Evolutionary conservation across 2,329 filamentous ascomycete genomes (phyloP).

Genomic region (Sphaerulina populicola): DNA sequence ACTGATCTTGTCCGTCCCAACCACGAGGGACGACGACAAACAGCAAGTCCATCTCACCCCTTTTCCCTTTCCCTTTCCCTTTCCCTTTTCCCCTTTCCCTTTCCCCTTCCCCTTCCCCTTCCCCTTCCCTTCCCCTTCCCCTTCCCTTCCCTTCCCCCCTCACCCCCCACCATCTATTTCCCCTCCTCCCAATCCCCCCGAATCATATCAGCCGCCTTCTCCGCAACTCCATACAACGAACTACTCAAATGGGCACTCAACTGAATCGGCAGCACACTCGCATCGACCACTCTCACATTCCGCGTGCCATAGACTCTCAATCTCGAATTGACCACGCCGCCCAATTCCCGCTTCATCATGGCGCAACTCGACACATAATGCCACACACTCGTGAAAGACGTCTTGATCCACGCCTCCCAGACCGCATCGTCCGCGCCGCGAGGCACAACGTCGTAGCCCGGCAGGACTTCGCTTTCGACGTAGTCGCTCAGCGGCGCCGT

Average conservation of each 20-base stretch:
- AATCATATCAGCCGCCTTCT: slow-evolving; percentile 35
- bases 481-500: slow-evolving; percentile 25
- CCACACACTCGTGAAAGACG: slow-evolving; percentile 25
- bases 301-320: slow-evolving; percentile 34
- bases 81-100: too few species aligned
- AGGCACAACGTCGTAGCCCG: slow-evolving; percentile 12
- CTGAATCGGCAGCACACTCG: slow-evolving; percentile 25
- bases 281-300: slow-evolving; percentile 34
- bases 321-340: slow-evolving; percentile 32
- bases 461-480: slow-evolving; percentile 26
- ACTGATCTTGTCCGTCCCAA: too few species aligned
- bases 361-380: slow-evolving; percentile 27
- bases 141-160: too few species aligned
- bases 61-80: too few species aligned
- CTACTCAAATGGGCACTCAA: slow-evolving; percentile 23
- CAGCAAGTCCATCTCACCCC: too few species aligned
- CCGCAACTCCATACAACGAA: slow-evolving; percentile 29
- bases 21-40: too few species aligned
- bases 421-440: slow-evolving; percentile 12
- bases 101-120: too few species aligned
- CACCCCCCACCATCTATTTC: too few species aligned
- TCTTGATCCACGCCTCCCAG: slow-evolving; percentile 25
- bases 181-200: slow-evolving; percentile 11
- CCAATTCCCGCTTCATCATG: slow-evolving; percentile 27
- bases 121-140: too few species aligned